A percentile compares a stretch with the other conserved stretches of the same genome.
These are phyloP conservation scores for Microglena sp. DNA, from an alignment of 139 green algal species.

Conservation along the genomic window DNA sequence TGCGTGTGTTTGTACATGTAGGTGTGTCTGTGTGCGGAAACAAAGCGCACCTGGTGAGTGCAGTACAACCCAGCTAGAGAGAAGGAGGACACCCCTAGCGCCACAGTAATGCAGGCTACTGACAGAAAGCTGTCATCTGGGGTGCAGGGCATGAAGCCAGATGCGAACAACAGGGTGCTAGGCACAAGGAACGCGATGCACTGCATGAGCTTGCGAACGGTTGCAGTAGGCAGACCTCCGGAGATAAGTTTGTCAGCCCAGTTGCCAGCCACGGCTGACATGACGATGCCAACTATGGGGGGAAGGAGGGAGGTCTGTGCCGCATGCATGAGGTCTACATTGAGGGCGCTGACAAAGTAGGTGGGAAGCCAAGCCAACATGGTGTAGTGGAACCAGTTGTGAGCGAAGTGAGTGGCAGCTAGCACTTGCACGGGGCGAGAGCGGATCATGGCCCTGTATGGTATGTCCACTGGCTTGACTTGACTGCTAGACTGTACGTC, in stretches of 20 bases:
- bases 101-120: constrained; percentile 54
- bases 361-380: constrained; percentile 96
- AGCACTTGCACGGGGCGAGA: constrained; percentile 62
- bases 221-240: constrained; percentile 31
- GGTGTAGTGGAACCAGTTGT: constrained; percentile 96
- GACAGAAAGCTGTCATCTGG: constrained; percentile 3
- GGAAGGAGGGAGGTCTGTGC: constrained; percentile 59
- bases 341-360: constrained; percentile 81
- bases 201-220: constrained; percentile 9
- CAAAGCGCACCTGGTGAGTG: too few relatives aligned
- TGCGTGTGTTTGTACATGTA: too few relatives aligned
- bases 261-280: constrained; percentile 43
- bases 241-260: constrained; percentile 65
- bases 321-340: constrained; percentile 65
- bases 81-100: constrained; percentile 71
- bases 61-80: constrained; percentile 87
- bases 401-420: constrained; percentile 89
- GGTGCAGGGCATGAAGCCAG: neutral
- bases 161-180: neutral
- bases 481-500: too few relatives aligned
- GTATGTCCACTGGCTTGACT: constrained; percentile 79
- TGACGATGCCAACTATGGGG: constrained; percentile 62
- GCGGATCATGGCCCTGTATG: constrained; percentile 80
- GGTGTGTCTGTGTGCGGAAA: too few relatives aligned
- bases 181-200: constrained; percentile 7